These are phyloP conservation scores for Amaranthus palmeri DNA, from an alignment of 148 eudicot genomes.

Conservation along the genomic window DNA sequence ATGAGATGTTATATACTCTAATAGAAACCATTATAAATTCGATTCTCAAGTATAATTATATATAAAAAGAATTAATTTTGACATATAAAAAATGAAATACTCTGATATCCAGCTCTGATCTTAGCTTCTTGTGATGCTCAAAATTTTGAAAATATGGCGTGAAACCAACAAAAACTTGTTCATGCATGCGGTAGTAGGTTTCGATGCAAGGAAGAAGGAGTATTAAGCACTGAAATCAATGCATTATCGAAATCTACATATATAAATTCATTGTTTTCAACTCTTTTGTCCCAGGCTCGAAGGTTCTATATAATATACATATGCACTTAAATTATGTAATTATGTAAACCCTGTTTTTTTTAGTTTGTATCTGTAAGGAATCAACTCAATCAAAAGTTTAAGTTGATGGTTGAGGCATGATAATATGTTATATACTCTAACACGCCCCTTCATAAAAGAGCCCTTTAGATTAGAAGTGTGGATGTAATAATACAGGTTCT, in stretches of 20 bases:
- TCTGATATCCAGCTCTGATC: background rate
- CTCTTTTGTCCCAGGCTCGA: background rate
- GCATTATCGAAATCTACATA: background rate
- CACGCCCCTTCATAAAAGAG: no score
- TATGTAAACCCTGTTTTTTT: no score
- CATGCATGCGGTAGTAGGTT: slow-evolving; percentile 5
- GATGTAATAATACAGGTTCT: no score
- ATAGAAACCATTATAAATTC: no score
- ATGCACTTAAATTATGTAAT: no score
- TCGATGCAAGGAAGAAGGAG: background rate
- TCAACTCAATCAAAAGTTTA: no score
- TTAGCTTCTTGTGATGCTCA: slow-evolving; percentile 9
- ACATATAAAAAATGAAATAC: background rate
- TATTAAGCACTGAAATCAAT: slow-evolving; percentile 12
- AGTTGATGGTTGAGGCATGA: no score
- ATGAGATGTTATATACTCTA: no score
- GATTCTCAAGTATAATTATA: background rate
- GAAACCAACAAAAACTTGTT: background rate
- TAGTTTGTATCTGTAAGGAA: no score
- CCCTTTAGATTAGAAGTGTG: no score
- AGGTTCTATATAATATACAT: background rate
- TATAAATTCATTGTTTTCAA: background rate
- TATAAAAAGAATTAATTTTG: background rate
- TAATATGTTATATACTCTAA: no score
- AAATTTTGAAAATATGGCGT: background rate